Evolutionary conservation across 1,139 yeast species (phyloP).

Genomic region (Pichia sp.): DNA sequence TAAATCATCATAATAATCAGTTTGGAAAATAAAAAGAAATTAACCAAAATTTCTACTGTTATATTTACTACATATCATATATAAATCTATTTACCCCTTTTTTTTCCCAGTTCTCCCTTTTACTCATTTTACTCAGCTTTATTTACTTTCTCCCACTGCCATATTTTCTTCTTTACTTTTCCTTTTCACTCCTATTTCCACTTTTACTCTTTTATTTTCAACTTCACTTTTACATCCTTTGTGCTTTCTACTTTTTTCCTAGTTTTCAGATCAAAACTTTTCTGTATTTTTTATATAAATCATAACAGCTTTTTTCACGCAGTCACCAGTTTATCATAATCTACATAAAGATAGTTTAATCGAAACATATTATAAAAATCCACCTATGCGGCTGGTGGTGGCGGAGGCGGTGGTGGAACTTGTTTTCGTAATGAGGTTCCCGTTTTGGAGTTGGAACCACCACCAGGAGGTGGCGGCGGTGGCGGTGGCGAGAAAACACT

Average conservation of each 20-base stretch:
- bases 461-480: constrained; percentile 1
- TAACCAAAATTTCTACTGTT: neutral
- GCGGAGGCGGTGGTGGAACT: constrained; percentile 7
- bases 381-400: neutral
- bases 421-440: neutral
- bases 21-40: neutral
- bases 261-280: neutral
- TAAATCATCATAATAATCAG: neutral
- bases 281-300: neutral
- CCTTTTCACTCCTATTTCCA: neutral
- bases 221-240: neutral
- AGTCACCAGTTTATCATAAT: neutral
- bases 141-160: neutral
- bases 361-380: neutral
- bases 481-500: neutral
- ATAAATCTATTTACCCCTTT: neutral
- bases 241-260: neutral
- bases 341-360: neutral
- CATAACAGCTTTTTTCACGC: neutral
- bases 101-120: neutral
- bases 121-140: neutral
- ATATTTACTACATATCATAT: neutral
- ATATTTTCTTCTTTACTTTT: neutral
- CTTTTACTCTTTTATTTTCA: neutral
- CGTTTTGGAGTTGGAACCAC: neutral